These are phyloP conservation scores for Suillus cothurnatus DNA, from an alignment of 768 basidiomycete genomes.

Conservation along the genomic window DNA sequence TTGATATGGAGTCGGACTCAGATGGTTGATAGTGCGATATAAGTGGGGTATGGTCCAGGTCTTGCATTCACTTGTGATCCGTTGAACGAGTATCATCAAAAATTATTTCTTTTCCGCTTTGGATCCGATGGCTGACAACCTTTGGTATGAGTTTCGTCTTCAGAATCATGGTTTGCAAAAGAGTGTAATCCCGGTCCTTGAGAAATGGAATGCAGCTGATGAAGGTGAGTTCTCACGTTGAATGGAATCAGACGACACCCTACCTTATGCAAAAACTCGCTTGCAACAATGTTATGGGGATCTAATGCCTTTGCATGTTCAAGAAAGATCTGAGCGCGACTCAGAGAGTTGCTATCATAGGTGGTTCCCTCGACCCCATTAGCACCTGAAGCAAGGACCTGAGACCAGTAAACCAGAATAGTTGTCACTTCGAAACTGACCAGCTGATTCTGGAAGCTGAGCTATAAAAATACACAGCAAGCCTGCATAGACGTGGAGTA, in stretches of 20 bases:
- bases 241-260: constrained; percentile 18
- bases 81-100: background rate
- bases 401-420: background rate
- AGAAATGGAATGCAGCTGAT: constrained; percentile 20
- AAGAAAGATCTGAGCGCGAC: constrained; percentile 57
- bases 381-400: background rate
- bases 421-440: constrained; percentile 8
- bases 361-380: background rate
- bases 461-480: constrained; percentile 68
- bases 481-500: constrained; percentile 83
- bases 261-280: constrained; percentile 58
- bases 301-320: constrained; percentile 65
- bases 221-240: background rate
- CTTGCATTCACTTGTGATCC: background rate
- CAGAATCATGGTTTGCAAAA: background rate
- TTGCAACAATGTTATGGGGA: constrained; percentile 54
- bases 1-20: constrained; percentile 80
- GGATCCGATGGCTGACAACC: constrained; percentile 12
- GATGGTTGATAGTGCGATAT: constrained; percentile 36
- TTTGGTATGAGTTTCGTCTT: background rate
- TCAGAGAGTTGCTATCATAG: constrained; percentile 46
- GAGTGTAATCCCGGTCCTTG: constrained; percentile 16
- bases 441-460: constrained; percentile 33
- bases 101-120: constrained; percentile 3
- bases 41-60: too few species aligned